Conservation (phyloP, 345 rosid genomes). For the Eutrema yunnanense region DNA sequence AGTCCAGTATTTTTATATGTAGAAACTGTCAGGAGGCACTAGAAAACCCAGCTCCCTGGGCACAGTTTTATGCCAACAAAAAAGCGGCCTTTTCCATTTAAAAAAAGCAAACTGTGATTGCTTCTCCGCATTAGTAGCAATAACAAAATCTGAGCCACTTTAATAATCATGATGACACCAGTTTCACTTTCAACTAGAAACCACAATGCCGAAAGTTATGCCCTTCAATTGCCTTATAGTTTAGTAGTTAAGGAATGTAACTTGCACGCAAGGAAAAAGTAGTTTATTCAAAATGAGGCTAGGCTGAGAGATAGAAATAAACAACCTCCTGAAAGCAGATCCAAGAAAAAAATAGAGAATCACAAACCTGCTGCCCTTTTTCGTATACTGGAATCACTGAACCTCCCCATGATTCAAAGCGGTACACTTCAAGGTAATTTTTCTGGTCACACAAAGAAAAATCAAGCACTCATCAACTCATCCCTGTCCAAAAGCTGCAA, state of each 20-base stretch:
- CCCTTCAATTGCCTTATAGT: background rate
- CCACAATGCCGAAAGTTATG: background rate
- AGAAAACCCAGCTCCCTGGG: background rate
- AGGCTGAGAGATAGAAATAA: background rate
- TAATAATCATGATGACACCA: background rate
- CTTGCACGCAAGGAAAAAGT: background rate
- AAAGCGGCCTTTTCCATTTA: background rate
- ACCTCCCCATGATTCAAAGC: constrained; percentile 98
- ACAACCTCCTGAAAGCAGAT: constrained; percentile 17
- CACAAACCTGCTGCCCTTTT: constrained; percentile 83
- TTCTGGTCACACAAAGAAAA: constrained; percentile 47
- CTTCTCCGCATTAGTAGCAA: background rate
- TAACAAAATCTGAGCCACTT: background rate
- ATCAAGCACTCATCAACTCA: background rate
- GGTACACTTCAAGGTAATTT: constrained; percentile 91
- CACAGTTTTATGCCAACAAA: background rate
- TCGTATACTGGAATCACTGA: constrained; percentile 78
- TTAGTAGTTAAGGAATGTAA: background rate
- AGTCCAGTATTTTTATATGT: background rate
- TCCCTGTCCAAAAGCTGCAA: background rate
- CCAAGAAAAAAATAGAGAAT: background rate
- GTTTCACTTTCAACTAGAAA: constrained; percentile 5
- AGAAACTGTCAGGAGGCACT: background rate
- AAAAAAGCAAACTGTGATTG: background rate
- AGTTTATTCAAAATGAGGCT: background rate